These are phyloP conservation scores for Xylaria nigripes DNA, from an alignment of 495 filamentous ascomycete species.

Conservation along the genomic window DNA sequence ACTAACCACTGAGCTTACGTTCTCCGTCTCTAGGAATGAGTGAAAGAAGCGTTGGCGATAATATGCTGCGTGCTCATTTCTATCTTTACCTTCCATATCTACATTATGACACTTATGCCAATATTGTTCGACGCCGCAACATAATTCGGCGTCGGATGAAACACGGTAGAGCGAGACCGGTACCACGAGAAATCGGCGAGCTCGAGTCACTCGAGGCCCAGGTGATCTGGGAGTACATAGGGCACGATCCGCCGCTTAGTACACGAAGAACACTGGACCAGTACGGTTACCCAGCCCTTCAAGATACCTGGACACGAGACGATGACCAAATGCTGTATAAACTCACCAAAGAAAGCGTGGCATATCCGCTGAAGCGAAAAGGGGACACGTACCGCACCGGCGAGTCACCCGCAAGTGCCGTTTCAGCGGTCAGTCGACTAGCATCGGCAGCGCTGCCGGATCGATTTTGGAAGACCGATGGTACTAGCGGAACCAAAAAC, in stretches of 20 bases:
- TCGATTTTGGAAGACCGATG: slow-evolving; percentile 9
- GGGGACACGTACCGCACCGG: slow-evolving; percentile 17
- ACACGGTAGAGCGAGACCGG: slow-evolving; percentile 51
- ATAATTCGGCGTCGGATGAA: slow-evolving; percentile 46
- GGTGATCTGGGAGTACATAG: slow-evolving; percentile 57
- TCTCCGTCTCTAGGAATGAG: slow-evolving; percentile 9
- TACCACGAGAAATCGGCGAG: slow-evolving; percentile 44
- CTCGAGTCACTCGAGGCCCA: slow-evolving; percentile 49
- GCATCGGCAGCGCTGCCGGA: not conserved
- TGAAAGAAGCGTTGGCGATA: slow-evolving; percentile 28
- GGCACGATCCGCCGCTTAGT: slow-evolving; percentile 57
- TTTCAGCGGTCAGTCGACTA: slow-evolving; percentile 13
- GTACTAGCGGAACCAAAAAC: slow-evolving; percentile 14
- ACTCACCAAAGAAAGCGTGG: slow-evolving; percentile 43
- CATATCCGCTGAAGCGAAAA: slow-evolving; percentile 14
- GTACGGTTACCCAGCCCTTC: slow-evolving; percentile 55
- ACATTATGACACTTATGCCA: slow-evolving; percentile 59
- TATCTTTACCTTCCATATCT: slow-evolving; percentile 48
- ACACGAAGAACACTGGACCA: slow-evolving; percentile 58
- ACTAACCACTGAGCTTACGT: slow-evolving; percentile 23
- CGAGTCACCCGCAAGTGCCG: slow-evolving; percentile 11
- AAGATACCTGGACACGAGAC: slow-evolving; percentile 54
- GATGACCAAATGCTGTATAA: slow-evolving; percentile 68
- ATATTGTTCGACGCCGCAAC: slow-evolving; percentile 50
- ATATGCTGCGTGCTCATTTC: slow-evolving; percentile 34